These are phyloP conservation scores for Alternaria tenuissima DNA, from an alignment of 2,329 filamentous ascomycete species.

Conservation along the genomic window DNA sequence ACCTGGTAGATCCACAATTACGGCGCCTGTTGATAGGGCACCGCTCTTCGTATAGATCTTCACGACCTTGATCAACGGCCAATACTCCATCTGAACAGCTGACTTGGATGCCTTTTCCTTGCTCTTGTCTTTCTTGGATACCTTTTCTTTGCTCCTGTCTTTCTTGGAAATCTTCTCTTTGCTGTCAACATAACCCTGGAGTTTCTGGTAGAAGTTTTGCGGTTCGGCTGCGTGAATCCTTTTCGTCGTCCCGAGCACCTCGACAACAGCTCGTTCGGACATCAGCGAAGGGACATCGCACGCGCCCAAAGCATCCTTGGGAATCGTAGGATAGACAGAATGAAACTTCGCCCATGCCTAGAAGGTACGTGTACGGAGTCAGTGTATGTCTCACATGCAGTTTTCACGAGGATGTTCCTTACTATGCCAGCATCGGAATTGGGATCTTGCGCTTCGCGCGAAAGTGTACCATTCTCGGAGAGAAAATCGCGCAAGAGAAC, in stretches of 20 bases:
- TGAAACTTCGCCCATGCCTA: slow-evolving; percentile 59
- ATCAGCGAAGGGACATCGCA: slow-evolving; percentile 55
- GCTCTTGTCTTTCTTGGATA: slow-evolving; percentile 30
- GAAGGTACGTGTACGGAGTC: not conserved
- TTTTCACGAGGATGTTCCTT: not conserved
- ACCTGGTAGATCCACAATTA: slow-evolving; percentile 67
- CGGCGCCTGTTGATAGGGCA: slow-evolving; percentile 62
- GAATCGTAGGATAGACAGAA: slow-evolving; percentile 57
- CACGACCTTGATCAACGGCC: slow-evolving; percentile 64
- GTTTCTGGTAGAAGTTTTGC: slow-evolving; percentile 54
- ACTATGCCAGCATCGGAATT: slow-evolving; percentile 12
- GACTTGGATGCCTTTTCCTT: slow-evolving; percentile 33
- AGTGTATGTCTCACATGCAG: not conserved
- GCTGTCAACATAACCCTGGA: slow-evolving; percentile 64
- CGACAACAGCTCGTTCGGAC: slow-evolving; percentile 49
- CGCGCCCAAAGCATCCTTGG: slow-evolving; percentile 51
- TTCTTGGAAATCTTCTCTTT: slow-evolving; percentile 58
- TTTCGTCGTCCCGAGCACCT: slow-evolving; percentile 58
- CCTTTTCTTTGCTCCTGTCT: slow-evolving; percentile 40
- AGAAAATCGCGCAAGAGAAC: slow-evolving; percentile 60
- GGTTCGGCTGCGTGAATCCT: slow-evolving; percentile 51
- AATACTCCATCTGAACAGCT: slow-evolving; percentile 50
- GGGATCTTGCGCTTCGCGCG: slow-evolving; percentile 50
- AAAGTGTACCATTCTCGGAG: slow-evolving; percentile 51
- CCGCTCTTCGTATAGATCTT: slow-evolving; percentile 61